Percentiles rank a stretch among this genome's conserved stretches.
Conservation (phyloP, 2,329 filamentous ascomycete species). For the Aspergillus oerlinghausenensis region DNA sequence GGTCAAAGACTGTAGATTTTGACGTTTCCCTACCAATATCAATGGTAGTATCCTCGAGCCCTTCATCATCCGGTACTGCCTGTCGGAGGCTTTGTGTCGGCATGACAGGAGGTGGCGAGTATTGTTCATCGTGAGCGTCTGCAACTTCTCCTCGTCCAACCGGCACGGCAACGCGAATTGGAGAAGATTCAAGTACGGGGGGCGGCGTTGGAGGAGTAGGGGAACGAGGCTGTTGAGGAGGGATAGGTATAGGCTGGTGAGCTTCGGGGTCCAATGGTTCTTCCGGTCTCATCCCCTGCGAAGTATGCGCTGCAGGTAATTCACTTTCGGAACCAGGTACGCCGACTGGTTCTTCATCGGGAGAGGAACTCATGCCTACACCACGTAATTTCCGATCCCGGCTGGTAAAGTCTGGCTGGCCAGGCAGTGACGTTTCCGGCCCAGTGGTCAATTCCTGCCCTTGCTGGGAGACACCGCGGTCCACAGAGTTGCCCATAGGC, state of each 20-base stretch:
- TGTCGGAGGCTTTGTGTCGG: constrained; percentile 61
- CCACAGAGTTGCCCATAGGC: constrained; percentile 60
- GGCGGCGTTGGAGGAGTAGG: constrained; percentile 47
- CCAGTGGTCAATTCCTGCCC: constrained; percentile 45
- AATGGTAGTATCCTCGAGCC: constrained; percentile 59
- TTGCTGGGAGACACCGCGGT: constrained; percentile 53
- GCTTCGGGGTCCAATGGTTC: constrained; percentile 42
- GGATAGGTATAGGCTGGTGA: constrained; percentile 32
- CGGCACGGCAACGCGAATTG: constrained; percentile 80
- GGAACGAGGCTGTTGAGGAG: constrained; percentile 44
- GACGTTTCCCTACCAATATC: constrained; percentile 59
- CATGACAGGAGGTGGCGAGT: constrained; percentile 44
- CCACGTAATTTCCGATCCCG: constrained; percentile 78
- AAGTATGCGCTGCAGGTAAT: constrained; percentile 69
- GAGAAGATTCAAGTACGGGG: constrained; percentile 58
- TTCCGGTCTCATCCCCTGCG: constrained; percentile 42
- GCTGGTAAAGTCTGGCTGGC: constrained; percentile 67
- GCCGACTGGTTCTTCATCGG: constrained; percentile 56
- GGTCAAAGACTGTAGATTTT: constrained; percentile 49
- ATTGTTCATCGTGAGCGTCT: constrained; percentile 40
- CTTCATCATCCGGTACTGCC: constrained; percentile 59
- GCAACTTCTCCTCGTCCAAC: constrained; percentile 58
- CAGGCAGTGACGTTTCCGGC: constrained; percentile 50
- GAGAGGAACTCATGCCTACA: constrained; percentile 46
- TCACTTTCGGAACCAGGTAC: constrained; percentile 65